Evolutionary conservation across 2,329 filamentous ascomycete species (phyloP).

Genomic region (Aureobasidium sp.): DNA sequence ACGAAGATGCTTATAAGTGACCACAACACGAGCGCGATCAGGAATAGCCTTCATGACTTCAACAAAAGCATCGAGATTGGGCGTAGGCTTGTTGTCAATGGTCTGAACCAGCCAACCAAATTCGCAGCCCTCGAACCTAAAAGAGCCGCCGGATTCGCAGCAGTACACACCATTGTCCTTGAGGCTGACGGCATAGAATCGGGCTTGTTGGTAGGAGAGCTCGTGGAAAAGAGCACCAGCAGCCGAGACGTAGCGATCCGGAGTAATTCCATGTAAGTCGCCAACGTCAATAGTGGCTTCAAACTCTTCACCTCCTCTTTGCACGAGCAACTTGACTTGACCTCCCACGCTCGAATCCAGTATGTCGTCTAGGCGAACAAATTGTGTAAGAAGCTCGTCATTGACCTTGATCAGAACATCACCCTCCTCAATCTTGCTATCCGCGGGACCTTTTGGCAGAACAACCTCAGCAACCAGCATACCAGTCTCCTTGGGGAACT

Average conservation of each 20-base stretch:
- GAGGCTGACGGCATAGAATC: slow-evolving; percentile 84
- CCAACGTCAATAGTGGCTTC: slow-evolving; percentile 79
- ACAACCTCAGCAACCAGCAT: slow-evolving; percentile 97
- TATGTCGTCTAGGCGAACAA: slow-evolving; percentile 83
- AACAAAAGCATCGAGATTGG: slow-evolving; percentile 80
- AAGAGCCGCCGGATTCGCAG: slow-evolving; percentile 89
- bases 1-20: slow-evolving; percentile 90
- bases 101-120: slow-evolving; percentile 92
- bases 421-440: slow-evolving; percentile 83
- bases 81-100: slow-evolving; percentile 84
- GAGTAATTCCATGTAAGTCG: slow-evolving; percentile 88
- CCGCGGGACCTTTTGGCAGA: slow-evolving; percentile 79
- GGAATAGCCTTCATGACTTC: slow-evolving; percentile 85
- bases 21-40: slow-evolving; percentile 71
- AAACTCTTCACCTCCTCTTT: slow-evolving; percentile 80
- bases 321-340: slow-evolving; percentile 71
- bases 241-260: slow-evolving; percentile 90
- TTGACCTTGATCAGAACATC: slow-evolving; percentile 93
- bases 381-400: slow-evolving; percentile 84
- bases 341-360: slow-evolving; percentile 78
- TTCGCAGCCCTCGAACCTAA: slow-evolving; percentile 83
- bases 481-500: slow-evolving; percentile 87
- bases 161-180: slow-evolving; percentile 74
- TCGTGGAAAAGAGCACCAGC: slow-evolving; percentile 93
- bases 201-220: slow-evolving; percentile 95